Evolutionary conservation across 768 basidiomycete genomes (phyloP).

Genomic region (Tulasnella calospora): DNA sequence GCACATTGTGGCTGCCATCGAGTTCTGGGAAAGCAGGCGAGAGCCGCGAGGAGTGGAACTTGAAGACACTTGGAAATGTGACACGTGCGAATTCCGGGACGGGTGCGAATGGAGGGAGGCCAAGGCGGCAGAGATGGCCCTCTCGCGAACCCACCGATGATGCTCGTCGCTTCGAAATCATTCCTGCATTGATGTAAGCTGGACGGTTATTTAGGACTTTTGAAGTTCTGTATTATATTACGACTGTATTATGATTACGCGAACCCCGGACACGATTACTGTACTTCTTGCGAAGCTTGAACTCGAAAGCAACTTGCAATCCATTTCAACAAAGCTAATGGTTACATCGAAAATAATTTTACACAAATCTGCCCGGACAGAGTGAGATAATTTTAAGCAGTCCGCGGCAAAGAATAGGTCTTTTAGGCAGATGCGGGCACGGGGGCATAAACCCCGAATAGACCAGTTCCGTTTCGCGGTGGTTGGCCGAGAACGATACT

Average conservation of each 20-base stretch:
- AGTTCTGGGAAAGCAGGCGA: conserved; percentile 36
- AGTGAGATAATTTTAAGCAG: background rate
- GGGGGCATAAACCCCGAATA: conserved; percentile 74
- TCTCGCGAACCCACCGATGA: background rate
- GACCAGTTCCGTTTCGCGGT: conserved; percentile 86
- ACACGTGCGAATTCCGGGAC: conserved; percentile 39
- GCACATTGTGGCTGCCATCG: conserved; percentile 33
- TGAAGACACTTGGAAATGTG: conserved; percentile 35
- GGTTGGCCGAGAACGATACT: conserved; percentile 88
- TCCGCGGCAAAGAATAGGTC: background rate
- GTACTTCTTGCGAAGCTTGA: background rate
- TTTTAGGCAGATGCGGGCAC: background rate
- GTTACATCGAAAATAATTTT: background rate
- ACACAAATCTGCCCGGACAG: background rate
- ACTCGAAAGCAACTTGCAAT: background rate
- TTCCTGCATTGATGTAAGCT: background rate
- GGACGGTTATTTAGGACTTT: background rate
- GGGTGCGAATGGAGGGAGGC: conserved; percentile 39
- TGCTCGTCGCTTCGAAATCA: background rate
- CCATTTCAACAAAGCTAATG: background rate
- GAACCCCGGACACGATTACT: background rate
- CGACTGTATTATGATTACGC: background rate
- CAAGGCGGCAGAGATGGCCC: conserved; percentile 14
- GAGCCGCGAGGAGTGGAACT: conserved; percentile 35
- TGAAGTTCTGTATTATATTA: background rate